phyloP scores from a whole-genome alignment of 345 rosid species.

The Populus davidiana region DNA sequence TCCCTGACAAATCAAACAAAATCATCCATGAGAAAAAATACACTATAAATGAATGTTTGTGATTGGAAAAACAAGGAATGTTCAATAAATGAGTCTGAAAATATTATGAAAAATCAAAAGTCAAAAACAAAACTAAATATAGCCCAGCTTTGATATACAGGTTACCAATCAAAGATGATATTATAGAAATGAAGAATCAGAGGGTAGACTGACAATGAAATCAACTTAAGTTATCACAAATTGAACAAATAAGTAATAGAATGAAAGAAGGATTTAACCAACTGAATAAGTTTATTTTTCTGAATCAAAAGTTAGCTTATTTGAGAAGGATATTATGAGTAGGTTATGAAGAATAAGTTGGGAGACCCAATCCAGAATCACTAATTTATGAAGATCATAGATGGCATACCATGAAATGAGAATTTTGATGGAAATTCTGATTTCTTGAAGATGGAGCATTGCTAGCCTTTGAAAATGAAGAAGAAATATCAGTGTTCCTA shows the following conservation, averaged over 20 bases:
- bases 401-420: constrained; percentile 51
- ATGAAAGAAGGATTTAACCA: not conserved
- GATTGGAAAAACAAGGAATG: not conserved
- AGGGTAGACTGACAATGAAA: not conserved
- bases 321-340: too few species aligned
- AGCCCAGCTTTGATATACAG: not conserved
- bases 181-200: not conserved
- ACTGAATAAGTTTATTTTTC: not conserved
- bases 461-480: constrained; percentile 51
- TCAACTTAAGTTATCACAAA: not conserved
- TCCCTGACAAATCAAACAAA: constrained; percentile 36
- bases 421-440: constrained; percentile 52
- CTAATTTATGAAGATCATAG: not conserved
- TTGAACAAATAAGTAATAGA: not conserved
- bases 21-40: not conserved
- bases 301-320: not conserved
- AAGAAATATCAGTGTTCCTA: constrained; percentile 43
- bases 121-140: not conserved
- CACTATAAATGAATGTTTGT: not conserved
- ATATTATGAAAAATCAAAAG: not conserved
- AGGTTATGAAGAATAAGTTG: not conserved
- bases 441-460: constrained; percentile 56
- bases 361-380: not conserved
- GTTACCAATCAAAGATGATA: not conserved
- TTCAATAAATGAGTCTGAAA: not conserved